Evolutionary conservation across 345 rosid genomes (phyloP), one percentile per base, ranked within the genome.

Genomic region (Eucalyptus coolabah): DNA sequence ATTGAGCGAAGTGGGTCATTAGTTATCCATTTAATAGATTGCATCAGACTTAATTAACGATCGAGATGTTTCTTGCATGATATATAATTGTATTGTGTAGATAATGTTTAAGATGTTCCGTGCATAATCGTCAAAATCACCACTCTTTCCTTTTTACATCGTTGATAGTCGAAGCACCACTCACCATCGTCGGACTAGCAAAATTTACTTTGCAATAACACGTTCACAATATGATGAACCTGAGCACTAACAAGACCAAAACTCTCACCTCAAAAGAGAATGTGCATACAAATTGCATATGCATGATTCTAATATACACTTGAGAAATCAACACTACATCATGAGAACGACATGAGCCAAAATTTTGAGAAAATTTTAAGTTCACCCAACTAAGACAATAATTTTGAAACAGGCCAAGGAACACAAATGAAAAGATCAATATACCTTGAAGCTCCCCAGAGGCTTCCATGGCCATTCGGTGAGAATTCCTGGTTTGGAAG

Each of bases 391-490:
- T 65, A 7, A 65, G 72, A n/a, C 24, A 13, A 49, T 44, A 81
- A 30, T 9, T 14, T 19, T 14, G 24, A n/a, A 42, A 16, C 44
- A 4, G 18, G 49, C 50, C 26, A 13, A 12, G 54, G 67, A 51
- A 50, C 28, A 24, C 21, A 7, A 67, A 50, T 28, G 34, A 65
- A 17, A 42, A 42, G 77, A 65, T 30, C 77, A n/a, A 65, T 65
- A 19, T 28, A 92, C 93, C 92, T 92, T 92, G 56, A 88, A 92
- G 91, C 23, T 91, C 50, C 93, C 93, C 28, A 92, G 93, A 72
- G 91, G 86, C 28, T 86, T 87, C 93, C 93, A 91, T 85, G 93
- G 93, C 93, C 93, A 92, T 54, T 88, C 90, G n/a, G 89, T 89
- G 86, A 91, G 90, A 40, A 91, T 83, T 87, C 92, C 92, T 21